These are phyloP conservation scores for Hyparrhenia diplandra DNA, from an alignment of 176 grass and related monocot species.

Conservation along the genomic window DNA sequence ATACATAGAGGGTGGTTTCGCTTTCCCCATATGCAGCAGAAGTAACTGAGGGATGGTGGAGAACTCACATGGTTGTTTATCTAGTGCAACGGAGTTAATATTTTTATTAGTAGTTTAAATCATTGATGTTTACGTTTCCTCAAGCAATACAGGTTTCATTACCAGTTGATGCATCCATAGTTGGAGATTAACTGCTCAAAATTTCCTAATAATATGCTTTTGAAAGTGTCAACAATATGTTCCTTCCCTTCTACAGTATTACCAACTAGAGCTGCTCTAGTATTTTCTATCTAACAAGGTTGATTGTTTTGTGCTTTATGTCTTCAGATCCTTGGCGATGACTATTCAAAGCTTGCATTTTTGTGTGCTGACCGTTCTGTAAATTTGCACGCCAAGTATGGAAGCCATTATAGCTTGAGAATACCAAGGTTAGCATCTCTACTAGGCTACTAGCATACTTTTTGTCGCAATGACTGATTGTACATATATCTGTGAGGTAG, in stretches of 20 bases:
- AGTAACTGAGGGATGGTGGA: background rate
- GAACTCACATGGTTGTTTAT: background rate
- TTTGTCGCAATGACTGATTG: background rate
- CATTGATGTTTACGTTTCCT: background rate
- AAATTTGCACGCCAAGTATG: slow-evolving; percentile 89
- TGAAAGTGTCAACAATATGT: background rate
- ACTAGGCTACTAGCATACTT: background rate
- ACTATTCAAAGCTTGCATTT: slow-evolving; percentile 90
- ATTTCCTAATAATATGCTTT: background rate
- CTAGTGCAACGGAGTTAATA: background rate
- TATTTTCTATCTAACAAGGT: slow-evolving; percentile 18
- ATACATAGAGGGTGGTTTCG: background rate
- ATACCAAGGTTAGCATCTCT: slow-evolving; percentile 79
- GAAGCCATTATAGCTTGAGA: slow-evolving; percentile 87
- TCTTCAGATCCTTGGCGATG: slow-evolving; percentile 69
- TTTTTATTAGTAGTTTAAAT: background rate
- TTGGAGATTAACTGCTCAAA: background rate
- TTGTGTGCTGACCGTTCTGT: slow-evolving; percentile 90
- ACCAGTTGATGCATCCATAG: background rate
- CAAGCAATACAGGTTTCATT: background rate
- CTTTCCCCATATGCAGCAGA: background rate
- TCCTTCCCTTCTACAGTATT: background rate
- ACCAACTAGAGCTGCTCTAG: background rate
- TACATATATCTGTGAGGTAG: background rate
- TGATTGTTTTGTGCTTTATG: background rate